These are phyloP conservation scores for Leptographium wingfieldii DNA, from an alignment of 2,329 filamentous ascomycete genomes.

Conservation along the genomic window DNA sequence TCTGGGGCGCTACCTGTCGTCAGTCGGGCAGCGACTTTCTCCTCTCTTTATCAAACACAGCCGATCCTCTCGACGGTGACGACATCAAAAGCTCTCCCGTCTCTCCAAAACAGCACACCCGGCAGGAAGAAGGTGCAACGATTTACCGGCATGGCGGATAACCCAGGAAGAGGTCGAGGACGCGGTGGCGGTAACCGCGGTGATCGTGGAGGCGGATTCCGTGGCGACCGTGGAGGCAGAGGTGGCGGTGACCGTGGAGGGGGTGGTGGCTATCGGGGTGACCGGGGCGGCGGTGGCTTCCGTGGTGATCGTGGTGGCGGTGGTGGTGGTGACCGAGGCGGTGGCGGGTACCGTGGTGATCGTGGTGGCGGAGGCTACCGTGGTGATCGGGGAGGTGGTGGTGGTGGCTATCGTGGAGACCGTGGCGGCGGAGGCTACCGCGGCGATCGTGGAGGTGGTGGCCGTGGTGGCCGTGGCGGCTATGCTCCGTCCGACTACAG, in stretches of 20 bases:
- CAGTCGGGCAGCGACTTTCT: too few relatives aligned
- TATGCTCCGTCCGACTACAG: slow-evolving; percentile 11
- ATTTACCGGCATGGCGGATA: background rate
- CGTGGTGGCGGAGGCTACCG: background rate
- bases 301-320: slow-evolving; percentile 12
- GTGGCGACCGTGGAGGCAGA: slow-evolving; percentile 9
- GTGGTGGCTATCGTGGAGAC: background rate
- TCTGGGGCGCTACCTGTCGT: background rate
- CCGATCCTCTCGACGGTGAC: background rate
- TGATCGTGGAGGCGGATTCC: slow-evolving; percentile 7
- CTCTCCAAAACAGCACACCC: background rate
- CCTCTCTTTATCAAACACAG: too few relatives aligned
- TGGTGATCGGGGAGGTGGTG: background rate
- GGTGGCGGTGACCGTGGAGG: background rate
- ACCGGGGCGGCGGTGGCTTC: slow-evolving; percentile 11
- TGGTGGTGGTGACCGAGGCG: slow-evolving; percentile 3
- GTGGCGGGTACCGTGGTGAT: background rate
- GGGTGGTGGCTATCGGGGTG: background rate
- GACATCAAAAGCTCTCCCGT: background rate
- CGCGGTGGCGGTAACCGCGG: slow-evolving; percentile 15
- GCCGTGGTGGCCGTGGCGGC: slow-evolving; percentile 13
- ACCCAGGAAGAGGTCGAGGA: slow-evolving; percentile 10
- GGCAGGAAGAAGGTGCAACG: too few relatives aligned
- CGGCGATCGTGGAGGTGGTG: background rate
- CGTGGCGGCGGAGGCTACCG: background rate